Conservation (phyloP, 495 filamentous ascomycete genomes). For the Penicillium herquei region DNA sequence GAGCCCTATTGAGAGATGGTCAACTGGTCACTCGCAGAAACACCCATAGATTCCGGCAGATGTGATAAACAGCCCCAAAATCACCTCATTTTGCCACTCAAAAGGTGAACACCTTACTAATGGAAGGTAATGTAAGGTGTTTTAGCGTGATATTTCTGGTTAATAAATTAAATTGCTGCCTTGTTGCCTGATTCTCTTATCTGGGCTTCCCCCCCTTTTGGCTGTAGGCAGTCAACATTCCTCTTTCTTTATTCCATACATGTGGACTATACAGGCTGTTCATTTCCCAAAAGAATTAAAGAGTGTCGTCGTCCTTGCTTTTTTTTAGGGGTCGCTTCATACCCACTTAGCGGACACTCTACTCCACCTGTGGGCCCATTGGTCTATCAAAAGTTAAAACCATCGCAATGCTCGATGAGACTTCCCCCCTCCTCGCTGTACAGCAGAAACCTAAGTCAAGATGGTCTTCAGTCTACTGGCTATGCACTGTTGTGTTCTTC, state of each 20-base stretch:
- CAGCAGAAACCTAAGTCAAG: neutral
- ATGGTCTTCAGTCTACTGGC: conserved; percentile 1
- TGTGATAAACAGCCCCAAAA: no score
- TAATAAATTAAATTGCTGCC: neutral
- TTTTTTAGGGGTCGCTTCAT: neutral
- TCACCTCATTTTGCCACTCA: no score
- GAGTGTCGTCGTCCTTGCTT: neutral
- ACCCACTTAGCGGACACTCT: neutral
- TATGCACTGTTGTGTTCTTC: neutral
- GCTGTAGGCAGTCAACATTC: neutral
- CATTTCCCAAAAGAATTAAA: neutral
- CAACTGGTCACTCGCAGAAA: no score
- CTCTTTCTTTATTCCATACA: neutral
- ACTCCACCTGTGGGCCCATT: neutral
- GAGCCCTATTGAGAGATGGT: no score
- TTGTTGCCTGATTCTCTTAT: neutral
- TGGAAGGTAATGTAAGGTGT: no score
- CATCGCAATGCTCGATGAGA: neutral
- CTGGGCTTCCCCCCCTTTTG: neutral
- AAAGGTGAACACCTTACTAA: no score
- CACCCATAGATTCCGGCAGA: no score
- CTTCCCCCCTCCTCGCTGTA: neutral
- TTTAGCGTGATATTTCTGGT: no score
- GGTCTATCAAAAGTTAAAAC: neutral
- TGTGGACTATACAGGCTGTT: neutral